phyloP scores from a whole-genome alignment of 1,284 basidiomycete species.

The Athelia sp. region DNA sequence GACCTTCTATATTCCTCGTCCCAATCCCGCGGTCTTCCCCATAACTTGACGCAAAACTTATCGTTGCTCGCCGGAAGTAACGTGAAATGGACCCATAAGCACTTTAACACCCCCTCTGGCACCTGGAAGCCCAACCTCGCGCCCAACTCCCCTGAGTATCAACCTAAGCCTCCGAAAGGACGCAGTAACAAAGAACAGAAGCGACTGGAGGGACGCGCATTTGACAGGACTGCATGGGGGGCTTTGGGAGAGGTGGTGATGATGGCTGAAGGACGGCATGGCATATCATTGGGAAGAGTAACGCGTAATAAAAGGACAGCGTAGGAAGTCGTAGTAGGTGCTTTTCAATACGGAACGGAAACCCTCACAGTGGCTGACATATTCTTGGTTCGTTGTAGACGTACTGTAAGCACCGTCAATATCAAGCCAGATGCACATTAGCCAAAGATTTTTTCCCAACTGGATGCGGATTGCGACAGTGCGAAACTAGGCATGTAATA shows the following conservation, averaged over 20 bases:
- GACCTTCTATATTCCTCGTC: constrained; percentile 50
- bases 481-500: too few relatives aligned
- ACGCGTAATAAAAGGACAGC: constrained; percentile 10
- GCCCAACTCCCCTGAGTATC: constrained; percentile 18
- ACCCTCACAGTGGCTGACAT: too few relatives aligned
- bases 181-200: constrained; percentile 11
- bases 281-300: constrained; percentile 36
- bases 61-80: constrained; percentile 24
- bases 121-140: constrained; percentile 43
- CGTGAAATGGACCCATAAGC: constrained; percentile 18
- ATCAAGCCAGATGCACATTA: too few relatives aligned
- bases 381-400: too few relatives aligned
- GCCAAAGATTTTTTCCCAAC: too few relatives aligned
- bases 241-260: constrained; percentile 41
- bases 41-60: constrained; percentile 50
- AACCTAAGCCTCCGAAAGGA: constrained; percentile 7
- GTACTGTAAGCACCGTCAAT: too few relatives aligned
- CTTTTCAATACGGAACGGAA: too few relatives aligned
- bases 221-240: constrained; percentile 28
- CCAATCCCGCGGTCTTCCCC: constrained; percentile 55
- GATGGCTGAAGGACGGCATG: constrained; percentile 46
- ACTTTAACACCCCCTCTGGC: constrained; percentile 11
- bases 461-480: too few relatives aligned
- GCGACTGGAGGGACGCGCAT: constrained; percentile 10
- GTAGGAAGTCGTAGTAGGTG: not conserved